A percentile compares a stretch with the other conserved stretches of the same genome.
Conservation (phyloP, 805 yeast genomes). For the Tetrapisispora namnaoensis region DNA sequence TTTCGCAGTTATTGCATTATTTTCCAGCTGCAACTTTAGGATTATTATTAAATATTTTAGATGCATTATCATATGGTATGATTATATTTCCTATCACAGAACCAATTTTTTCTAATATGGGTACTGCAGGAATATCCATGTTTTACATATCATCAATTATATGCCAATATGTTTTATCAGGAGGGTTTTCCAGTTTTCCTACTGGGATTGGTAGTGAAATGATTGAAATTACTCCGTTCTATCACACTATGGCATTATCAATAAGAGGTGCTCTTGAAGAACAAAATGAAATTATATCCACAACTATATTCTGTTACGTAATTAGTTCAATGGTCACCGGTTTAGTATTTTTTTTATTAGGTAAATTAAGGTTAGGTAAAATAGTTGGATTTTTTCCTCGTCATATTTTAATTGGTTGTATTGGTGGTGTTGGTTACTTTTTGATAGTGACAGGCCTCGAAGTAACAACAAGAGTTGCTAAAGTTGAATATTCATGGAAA, state of each 20-base stretch:
- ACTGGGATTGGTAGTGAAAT: slow-evolving; percentile 95
- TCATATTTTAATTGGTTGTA: slow-evolving; percentile 92
- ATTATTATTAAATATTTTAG: slow-evolving; percentile 72
- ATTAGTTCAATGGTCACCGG: slow-evolving; percentile 83
- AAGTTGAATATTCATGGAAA: slow-evolving; percentile 50
- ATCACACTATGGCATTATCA: slow-evolving; percentile 84
- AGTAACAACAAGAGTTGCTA: slow-evolving; percentile 73
- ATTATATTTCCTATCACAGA: slow-evolving; percentile 89
- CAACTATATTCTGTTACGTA: slow-evolving; percentile 81
- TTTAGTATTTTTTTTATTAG: slow-evolving; percentile 61
- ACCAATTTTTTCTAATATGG: slow-evolving; percentile 63
- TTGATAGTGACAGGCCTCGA: slow-evolving; percentile 83
- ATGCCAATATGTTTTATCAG: slow-evolving; percentile 76
- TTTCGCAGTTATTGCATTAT: slow-evolving; percentile 12
- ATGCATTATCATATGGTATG: slow-evolving; percentile 95
- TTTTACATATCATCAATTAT: slow-evolving; percentile 87
- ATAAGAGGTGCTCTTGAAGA: slow-evolving; percentile 38
- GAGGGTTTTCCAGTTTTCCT: slow-evolving; percentile 84
- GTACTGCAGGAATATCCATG: slow-evolving; percentile 87
- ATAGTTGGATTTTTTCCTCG: slow-evolving; percentile 93
- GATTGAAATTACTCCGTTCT: slow-evolving; percentile 98
- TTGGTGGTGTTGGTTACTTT: slow-evolving; percentile 97
- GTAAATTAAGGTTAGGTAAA: slow-evolving; percentile 71
- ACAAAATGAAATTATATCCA: slow-evolving; percentile 62
- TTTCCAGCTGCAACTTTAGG: slow-evolving; percentile 83